Base-by-base conservation (phyloP, 768 basidiomycete species). In the Pleurotus cornucopiae region DNA sequence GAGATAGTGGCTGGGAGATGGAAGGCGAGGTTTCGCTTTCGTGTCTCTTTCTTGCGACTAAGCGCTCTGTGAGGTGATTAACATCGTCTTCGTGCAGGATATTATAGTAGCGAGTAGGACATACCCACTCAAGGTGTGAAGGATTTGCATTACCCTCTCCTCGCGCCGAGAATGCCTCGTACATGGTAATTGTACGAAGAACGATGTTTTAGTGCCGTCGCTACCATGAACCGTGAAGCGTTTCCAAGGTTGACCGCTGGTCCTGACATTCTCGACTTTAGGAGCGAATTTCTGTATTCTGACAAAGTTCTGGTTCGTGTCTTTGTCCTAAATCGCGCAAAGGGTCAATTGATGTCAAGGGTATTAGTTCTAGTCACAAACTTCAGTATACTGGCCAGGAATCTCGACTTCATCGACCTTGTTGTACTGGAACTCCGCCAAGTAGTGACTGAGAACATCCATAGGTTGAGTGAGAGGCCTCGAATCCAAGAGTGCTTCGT, bases 371-470 rank as follows among this genome's bases (percentile, higher is more conserved):
- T 11, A 3, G 44, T 6, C n/a, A 58, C 65, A 20, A n/a, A 91
- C 94, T 82, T 98, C 92, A 0, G 94, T 90, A 67, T 99, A 99
- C 69, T 99, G 97, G 5, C 97, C 97, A n/a, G 95, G 95, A 49
- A 99, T 84, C 66, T 99, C 95, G 39, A 99, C 91, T 60, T 99
- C 96, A 60, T 98, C 97, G 49, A 96, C 94, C 68, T 94, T 97
- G 65, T 85, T 87, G 69, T 98, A 94, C 62, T 98, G 96, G 77
- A 98, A 99, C 70, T 98, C 97, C 5, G 92, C 90, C 63, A 99
- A 76, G 71, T 94, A 97, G 70, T 95, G 94, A 61, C 92, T 94
- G 43, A 91, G 75, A 47, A 85, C 75, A 60, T 97, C 94, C 55
- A 99, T 74, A 4, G 92, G 84, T 63, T 96, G 94, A 44, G 87